Percentiles rank a stretch among this genome's conserved stretches.
Evolutionary conservation across 202 grass and related monocot genomes (phyloP).

Genomic region (Carex sylvatica): DNA sequence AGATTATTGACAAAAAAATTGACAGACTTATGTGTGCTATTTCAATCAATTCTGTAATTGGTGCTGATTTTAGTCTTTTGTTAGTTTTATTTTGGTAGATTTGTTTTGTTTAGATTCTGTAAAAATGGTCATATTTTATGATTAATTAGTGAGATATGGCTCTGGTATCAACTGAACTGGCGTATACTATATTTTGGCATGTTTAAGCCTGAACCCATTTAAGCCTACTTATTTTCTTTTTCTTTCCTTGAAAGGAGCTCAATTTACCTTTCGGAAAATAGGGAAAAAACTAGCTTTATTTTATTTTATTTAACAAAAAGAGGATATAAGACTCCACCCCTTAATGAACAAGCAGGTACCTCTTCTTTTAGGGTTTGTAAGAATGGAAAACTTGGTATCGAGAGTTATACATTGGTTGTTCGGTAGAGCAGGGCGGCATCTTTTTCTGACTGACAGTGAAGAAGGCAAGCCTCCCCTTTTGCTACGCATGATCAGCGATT

Average conservation of each 20-base stretch:
- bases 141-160: not conserved
- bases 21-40: not conserved
- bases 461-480: conserved; percentile 67
- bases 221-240: not conserved
- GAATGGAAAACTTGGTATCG: conserved; percentile 74
- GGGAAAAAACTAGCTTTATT: not conserved
- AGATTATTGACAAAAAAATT: not conserved
- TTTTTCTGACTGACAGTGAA: conserved; percentile 74
- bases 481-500: conserved; percentile 81
- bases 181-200: not conserved
- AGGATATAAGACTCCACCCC: not conserved
- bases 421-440: conserved; percentile 77
- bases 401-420: conserved; percentile 81
- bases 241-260: not conserved
- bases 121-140: not conserved
- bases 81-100: not conserved
- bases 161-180: not conserved
- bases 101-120: not conserved
- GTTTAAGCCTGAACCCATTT: not conserved
- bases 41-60: not conserved
- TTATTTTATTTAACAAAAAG: not conserved
- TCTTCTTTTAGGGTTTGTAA: conserved; percentile 65
- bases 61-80: not conserved
- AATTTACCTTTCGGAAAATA: not conserved
- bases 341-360: conserved; percentile 58